These are phyloP conservation scores for Flueggea neowawraea DNA, from an alignment of 441 rosid genomes.

Conservation along the genomic window DNA sequence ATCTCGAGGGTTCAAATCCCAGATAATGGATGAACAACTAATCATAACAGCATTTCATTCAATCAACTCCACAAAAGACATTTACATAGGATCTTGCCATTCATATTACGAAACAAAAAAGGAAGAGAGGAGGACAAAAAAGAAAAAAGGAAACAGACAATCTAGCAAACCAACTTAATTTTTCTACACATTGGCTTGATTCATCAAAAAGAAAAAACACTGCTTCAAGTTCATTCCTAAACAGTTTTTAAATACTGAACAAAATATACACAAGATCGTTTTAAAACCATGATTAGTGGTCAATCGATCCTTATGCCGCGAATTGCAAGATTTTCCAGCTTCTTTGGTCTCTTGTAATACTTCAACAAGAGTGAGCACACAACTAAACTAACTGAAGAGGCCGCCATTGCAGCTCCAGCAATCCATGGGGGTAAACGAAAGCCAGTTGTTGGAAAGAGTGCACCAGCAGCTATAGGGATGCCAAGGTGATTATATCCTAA, in stretches of 20 bases:
- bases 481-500: conserved; percentile 76
- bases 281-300: neutral
- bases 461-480: conserved; percentile 86
- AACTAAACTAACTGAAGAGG: conserved; percentile 90
- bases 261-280: neutral
- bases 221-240: conserved; percentile 4
- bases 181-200: neutral
- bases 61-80: too few species aligned
- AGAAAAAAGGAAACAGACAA: too few species aligned
- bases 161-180: neutral
- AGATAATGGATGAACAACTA: too few species aligned
- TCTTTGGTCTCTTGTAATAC: conserved; percentile 69
- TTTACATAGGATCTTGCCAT: too few species aligned
- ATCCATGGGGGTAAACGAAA: conserved; percentile 94
- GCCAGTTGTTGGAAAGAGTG: conserved; percentile 64
- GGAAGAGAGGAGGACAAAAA: too few species aligned
- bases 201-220: neutral
- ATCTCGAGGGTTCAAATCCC: too few species aligned
- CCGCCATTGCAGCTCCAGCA: conserved; percentile 99
- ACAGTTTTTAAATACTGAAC: neutral
- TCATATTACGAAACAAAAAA: too few species aligned
- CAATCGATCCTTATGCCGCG: conserved; percentile 48
- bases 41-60: too few species aligned
- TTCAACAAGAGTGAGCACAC: conserved; percentile 82
- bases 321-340: conserved; percentile 46